Evolutionary conservation across 2,329 filamentous ascomycete species (phyloP).

Genomic region (Stromatinia cepivora): DNA sequence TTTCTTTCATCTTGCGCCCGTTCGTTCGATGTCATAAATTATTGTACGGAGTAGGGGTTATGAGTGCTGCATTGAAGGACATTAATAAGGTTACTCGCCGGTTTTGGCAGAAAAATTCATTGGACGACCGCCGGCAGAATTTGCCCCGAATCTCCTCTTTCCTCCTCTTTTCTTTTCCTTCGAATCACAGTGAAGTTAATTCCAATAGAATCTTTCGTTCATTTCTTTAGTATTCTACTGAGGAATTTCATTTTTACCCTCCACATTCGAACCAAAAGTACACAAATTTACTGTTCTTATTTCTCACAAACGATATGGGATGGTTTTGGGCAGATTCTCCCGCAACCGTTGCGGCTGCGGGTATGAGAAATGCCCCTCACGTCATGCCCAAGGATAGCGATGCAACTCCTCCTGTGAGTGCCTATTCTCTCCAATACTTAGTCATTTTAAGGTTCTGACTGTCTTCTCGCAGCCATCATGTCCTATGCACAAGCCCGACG

Average conservation of each 20-base stretch:
- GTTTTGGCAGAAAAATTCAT: slow-evolving; percentile 14
- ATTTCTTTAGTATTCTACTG: background rate
- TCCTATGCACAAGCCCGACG: slow-evolving; percentile 62
- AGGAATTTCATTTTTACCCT: background rate
- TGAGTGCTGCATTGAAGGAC: background rate
- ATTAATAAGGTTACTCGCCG: too few relatives aligned
- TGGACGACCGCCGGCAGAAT: background rate
- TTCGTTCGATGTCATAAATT: slow-evolving; percentile 15
- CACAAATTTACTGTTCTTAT: background rate
- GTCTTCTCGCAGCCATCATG: slow-evolving; percentile 57
- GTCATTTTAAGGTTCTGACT: slow-evolving; percentile 1
- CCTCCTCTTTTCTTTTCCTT: slow-evolving; percentile 2
- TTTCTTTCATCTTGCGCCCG: background rate
- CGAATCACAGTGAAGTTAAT: slow-evolving; percentile 17
- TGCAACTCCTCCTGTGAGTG: slow-evolving; percentile 36
- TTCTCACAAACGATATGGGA: slow-evolving; percentile 32
- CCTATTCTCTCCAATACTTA: slow-evolving; percentile 24
- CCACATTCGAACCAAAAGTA: background rate
- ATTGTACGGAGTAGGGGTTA: background rate
- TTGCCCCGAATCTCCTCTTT: slow-evolving; percentile 1
- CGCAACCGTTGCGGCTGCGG: slow-evolving; percentile 29
- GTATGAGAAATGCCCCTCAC: slow-evolving; percentile 33
- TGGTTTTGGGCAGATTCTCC: slow-evolving; percentile 40
- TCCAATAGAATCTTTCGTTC: slow-evolving; percentile 11
- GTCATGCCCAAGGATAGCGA: slow-evolving; percentile 30